Evolutionary conservation across 208 protist species (phyloP).

Genomic region (Spongospora subterranea): DNA sequence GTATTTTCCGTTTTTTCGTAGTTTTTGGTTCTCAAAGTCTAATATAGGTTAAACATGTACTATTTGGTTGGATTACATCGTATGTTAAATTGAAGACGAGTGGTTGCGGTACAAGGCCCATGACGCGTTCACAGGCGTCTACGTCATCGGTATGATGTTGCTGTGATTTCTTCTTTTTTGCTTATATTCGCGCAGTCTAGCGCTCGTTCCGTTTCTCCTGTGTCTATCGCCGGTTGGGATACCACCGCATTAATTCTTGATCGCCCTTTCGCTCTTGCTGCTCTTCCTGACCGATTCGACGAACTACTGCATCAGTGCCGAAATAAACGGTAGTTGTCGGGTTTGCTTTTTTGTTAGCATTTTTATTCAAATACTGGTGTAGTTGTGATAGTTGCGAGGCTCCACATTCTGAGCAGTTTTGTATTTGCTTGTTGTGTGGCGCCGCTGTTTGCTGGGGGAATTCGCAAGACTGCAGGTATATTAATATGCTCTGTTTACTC

Average conservation of each 20-base stretch:
- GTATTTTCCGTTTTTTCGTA: not conserved
- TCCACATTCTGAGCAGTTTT: conserved; percentile 17
- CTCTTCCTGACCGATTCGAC: not conserved
- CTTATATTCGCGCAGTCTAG: too few relatives aligned
- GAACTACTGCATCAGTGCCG: not conserved
- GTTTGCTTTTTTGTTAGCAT: not conserved
- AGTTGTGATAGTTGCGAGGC: not conserved
- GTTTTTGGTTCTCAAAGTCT: not conserved
- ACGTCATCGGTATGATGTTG: too few relatives aligned
- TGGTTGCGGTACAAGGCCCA: too few relatives aligned
- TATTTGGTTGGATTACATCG: not conserved
- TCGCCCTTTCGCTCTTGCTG: not conserved
- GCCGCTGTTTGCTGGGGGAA: not conserved
- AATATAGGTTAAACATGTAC: not conserved
- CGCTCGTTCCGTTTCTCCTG: not conserved
- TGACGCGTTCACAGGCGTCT: too few relatives aligned
- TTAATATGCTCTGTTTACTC: not conserved
- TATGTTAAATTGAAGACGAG: too few relatives aligned
- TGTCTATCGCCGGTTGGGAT: not conserved
- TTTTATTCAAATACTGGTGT: not conserved
- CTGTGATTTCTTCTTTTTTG: too few relatives aligned
- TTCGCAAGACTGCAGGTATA: not conserved
- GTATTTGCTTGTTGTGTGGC: conserved; percentile 37
- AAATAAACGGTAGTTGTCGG: not conserved
- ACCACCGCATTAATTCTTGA: not conserved